A percentile compares a stretch with the other conserved stretches of the same genome.
Evolutionary conservation across 83 land plant species (phyloP).

Genomic region (Larix sibirica): DNA sequence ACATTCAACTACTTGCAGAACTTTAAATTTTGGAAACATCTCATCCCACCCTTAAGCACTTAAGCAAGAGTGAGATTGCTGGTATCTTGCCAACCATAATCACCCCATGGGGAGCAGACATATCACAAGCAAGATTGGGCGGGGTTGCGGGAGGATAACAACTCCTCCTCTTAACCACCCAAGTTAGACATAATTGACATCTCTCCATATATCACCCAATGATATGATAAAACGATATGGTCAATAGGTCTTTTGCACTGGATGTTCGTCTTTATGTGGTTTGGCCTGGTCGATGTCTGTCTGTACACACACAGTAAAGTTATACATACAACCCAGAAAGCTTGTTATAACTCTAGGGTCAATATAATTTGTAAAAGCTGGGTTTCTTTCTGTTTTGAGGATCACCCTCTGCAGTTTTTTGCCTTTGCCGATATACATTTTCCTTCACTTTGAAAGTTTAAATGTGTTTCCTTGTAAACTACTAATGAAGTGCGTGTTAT

Average conservation of each 20-base stretch:
- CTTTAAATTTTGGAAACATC: too few species aligned
- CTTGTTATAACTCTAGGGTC: background rate
- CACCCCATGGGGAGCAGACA: background rate
- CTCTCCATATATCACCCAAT: background rate
- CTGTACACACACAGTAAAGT: background rate
- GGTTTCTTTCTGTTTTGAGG: background rate
- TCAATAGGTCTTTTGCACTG: background rate
- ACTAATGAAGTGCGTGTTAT: background rate
- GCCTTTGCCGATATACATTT: background rate
- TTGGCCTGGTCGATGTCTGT: background rate
- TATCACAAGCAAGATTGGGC: background rate
- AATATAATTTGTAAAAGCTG: background rate
- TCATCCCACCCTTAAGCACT: too few species aligned
- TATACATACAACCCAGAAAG: background rate
- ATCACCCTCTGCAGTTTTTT: background rate
- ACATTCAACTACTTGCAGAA: too few species aligned
- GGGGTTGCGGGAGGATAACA: too few species aligned
- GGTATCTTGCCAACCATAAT: background rate
- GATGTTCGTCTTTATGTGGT: background rate
- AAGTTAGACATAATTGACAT: background rate
- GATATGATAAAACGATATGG: background rate
- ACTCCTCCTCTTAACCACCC: background rate
- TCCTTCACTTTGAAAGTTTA: background rate
- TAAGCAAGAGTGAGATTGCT: too few species aligned
- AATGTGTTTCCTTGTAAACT: background rate